Percentiles rank a stretch among this genome's conserved stretches.
These are phyloP conservation scores for Protomyces arabidopsidicola DNA, from an alignment of 1,139 yeast species.

Conservation along the genomic window DNA sequence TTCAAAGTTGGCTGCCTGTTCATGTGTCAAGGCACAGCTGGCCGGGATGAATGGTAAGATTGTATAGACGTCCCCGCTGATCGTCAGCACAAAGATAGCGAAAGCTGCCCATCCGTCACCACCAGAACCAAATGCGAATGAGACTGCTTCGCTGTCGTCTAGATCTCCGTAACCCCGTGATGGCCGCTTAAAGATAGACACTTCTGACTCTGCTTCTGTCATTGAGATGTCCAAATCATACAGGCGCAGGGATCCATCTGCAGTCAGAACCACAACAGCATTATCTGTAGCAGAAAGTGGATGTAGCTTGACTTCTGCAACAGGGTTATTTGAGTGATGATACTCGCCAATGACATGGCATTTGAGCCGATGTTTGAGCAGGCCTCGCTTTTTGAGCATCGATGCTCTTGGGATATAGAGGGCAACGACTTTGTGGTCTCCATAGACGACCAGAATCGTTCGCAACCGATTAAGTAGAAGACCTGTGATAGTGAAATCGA, in stretches of 20 bases:
- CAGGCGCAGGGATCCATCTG: constrained; percentile 20
- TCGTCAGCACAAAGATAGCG: constrained; percentile 16
- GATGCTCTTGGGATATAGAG: constrained; percentile 6
- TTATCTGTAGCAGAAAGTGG: constrained; percentile 20
- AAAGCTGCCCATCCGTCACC: constrained; percentile 27
- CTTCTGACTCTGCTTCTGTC: constrained; percentile 21
- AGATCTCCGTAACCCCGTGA: constrained; percentile 8
- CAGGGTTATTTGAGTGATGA: neutral
- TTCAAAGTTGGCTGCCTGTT: constrained; percentile 5
- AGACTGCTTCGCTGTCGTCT: constrained; percentile 11
- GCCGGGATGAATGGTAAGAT: constrained; percentile 26
- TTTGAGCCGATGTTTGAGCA: constrained; percentile 1
- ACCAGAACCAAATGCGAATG: constrained; percentile 25
- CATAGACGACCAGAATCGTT: constrained; percentile 5
- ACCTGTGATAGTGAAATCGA: neutral
- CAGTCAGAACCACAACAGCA: constrained; percentile 21
- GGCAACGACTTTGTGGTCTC: constrained; percentile 4
- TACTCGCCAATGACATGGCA: constrained; percentile 14
- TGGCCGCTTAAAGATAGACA: neutral
- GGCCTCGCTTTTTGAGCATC: neutral
- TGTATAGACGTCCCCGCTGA: constrained; percentile 21
- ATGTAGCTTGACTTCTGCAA: constrained; percentile 18
- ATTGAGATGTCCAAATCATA: constrained; percentile 24
- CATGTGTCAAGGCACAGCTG: constrained; percentile 3
- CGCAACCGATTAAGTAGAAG: constrained; percentile 3